phyloP scores from a whole-genome alignment of 371 early-diverging fungal genomes.

The Rhizopus delemar region DNA sequence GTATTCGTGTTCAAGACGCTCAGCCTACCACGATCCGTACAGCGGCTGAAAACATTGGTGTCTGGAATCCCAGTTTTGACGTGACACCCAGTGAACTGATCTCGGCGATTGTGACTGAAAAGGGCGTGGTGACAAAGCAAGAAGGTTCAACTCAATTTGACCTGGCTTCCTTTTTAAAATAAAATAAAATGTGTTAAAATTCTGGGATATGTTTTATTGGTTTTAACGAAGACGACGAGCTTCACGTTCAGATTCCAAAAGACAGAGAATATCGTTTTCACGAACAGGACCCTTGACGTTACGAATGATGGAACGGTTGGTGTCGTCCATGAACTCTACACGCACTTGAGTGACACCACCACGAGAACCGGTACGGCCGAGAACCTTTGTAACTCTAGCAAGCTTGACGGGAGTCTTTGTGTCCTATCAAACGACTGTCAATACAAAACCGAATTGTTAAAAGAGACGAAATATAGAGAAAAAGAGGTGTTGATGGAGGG shows the following conservation, averaged over 20 bases:
- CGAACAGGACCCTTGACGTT: too few relatives aligned
- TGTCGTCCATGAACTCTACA: too few relatives aligned
- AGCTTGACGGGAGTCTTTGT: slow-evolving; percentile 82
- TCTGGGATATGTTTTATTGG: too few relatives aligned
- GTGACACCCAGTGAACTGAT: slow-evolving; percentile 89
- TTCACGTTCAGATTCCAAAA: slow-evolving; percentile 98
- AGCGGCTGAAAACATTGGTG: slow-evolving; percentile 80
- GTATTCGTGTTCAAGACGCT: slow-evolving; percentile 52
- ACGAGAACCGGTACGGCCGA: too few relatives aligned
- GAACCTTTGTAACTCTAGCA: slow-evolving; percentile 68
- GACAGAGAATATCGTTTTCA: slow-evolving; percentile 36
- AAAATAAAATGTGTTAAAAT: not conserved
- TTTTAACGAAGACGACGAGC: slow-evolving; percentile 96
- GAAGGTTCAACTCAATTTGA: slow-evolving; percentile 59
- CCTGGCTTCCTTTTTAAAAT: slow-evolving; percentile 49
- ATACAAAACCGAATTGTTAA: too few relatives aligned
- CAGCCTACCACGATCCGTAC: slow-evolving; percentile 68
- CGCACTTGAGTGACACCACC: too few relatives aligned
- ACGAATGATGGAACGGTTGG: too few relatives aligned
- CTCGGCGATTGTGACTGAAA: slow-evolving; percentile 92
- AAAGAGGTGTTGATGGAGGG: too few relatives aligned
- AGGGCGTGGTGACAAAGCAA: slow-evolving; percentile 77
- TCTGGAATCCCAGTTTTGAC: slow-evolving; percentile 97
- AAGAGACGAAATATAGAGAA: too few relatives aligned
- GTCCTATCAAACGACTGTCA: too few relatives aligned